Evolutionary conservation across 495 filamentous ascomycete genomes (phyloP), one percentile per base, ranked within the genome.

Genomic region (Penicillium turbatum): DNA sequence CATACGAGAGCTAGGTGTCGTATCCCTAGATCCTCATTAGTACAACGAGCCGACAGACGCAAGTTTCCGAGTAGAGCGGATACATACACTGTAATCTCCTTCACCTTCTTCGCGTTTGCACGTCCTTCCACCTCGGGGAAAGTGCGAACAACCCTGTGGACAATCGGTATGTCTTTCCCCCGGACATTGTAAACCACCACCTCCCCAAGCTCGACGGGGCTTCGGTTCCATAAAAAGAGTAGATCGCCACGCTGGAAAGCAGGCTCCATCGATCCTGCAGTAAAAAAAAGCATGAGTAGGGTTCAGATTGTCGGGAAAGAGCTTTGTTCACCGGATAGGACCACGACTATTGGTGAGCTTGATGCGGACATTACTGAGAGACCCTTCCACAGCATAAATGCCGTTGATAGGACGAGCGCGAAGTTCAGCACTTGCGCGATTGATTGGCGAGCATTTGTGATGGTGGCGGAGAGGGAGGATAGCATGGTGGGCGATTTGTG

Each of bases 301-400:
- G 26, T 16, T 30, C 41, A 17, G 1, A 29, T 9, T 5, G 1
- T 8, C 9, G 27, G 29, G 15, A 15, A n/a, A 30, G 4, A 30
- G 41, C 5, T 17, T 9, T 31, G 15, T 44, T 43, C 30, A 44
- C 41, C 41, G 27, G 41, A 44, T 31, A 44, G 5, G 16, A 44
- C 41, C 41, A 44, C 41, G 17, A 44, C 41, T 44, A 97, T 97
- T 6, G 93, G 93, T 1, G 86, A 92, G 31, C 89, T 90, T 3
- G 88, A 95, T 59, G 93, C 85, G 36, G 90, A 83, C 55, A 85
- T 79, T 6, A 98, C 83, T 19, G 89, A 93, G 39, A 98, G 82
- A 7, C 88, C 88, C 73, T 98, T 98, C 93, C 92, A 97, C 36
- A 58, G 83, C 92, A 96, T 97, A 68, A 97, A 96, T 1, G 92